Evolutionary conservation across 768 basidiomycete genomes (phyloP).

Genomic region (Trametes cingulata): DNA sequence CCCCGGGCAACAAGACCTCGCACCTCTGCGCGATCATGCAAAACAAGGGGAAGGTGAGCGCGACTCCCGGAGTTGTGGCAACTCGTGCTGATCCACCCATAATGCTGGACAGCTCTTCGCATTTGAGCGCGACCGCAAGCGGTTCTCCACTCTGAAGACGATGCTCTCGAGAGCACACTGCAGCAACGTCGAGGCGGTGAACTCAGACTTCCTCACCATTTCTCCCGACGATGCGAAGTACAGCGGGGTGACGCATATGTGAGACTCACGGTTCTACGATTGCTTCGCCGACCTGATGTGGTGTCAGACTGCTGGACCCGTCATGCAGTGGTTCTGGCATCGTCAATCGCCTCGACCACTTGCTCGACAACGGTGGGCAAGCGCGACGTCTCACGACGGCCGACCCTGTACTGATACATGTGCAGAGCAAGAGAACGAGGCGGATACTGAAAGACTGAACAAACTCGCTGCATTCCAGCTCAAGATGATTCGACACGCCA

Average conservation of each 20-base stretch:
- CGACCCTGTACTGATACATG: not conserved
- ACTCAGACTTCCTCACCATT: slow-evolving; percentile 82
- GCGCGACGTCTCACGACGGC: not conserved
- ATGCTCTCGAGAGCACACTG: slow-evolving; percentile 90
- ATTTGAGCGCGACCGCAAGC: slow-evolving; percentile 82
- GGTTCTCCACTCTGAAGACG: slow-evolving; percentile 78
- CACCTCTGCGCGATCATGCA: slow-evolving; percentile 88
- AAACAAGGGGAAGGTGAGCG: slow-evolving; percentile 73
- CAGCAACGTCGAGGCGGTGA: slow-evolving; percentile 71
- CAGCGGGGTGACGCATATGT: slow-evolving; percentile 83
- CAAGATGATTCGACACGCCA: slow-evolving; percentile 89
- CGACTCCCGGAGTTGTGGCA: slow-evolving; percentile 16
- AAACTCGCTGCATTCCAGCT: slow-evolving; percentile 90
- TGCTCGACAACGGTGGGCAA: slow-evolving; percentile 67
- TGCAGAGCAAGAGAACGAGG: slow-evolving; percentile 59
- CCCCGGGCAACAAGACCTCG: slow-evolving; percentile 97
- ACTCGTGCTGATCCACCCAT: too few species aligned
- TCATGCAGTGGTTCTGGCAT: slow-evolving; percentile 97
- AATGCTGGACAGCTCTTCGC: slow-evolving; percentile 67
- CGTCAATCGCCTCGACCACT: slow-evolving; percentile 84
- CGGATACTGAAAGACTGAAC: slow-evolving; percentile 67
- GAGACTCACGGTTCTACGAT: slow-evolving; percentile 30
- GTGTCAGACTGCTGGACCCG: slow-evolving; percentile 80
- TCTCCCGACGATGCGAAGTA: slow-evolving; percentile 68
- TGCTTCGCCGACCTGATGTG: not conserved